Base-by-base conservation (phyloP, 148 eudicot genomes). In the Gaultheria prostrata region DNA sequence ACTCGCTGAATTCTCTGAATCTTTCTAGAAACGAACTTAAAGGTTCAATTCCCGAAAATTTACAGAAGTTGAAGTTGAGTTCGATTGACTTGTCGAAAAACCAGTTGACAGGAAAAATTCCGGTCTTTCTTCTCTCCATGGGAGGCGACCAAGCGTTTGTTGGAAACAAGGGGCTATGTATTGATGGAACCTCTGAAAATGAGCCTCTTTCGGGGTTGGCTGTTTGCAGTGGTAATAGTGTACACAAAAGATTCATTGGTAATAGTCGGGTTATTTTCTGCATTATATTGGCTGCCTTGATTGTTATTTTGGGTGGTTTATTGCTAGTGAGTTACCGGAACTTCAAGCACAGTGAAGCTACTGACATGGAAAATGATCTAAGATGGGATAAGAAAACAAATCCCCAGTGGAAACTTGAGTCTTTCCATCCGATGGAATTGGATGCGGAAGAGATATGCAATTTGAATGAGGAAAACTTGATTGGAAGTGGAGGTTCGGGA, bases 401-500 rank as follows among this genome's bases (percentile, higher is more conserved):
- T 78, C 84, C 86, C 0, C 93, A 89, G 49, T 97, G 98, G 95
- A 95, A 88, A 80, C 84, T 97, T 20, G 92, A 93, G 84, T 91
- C 92, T 35, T 97, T 95, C 85, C 94, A 97, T 50, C 88, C 88
- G 12, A 61, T 97, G 75, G 93, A 91, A 32, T 86, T 97, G 39
- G 94, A 93, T 80, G 90, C 82, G 0, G 93, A 95, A 13, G 98
- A 95, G 30, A 78, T 95, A 71, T 87, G 88, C 54, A 84, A 85
- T 57, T 80, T 95, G 49, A 88, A 89, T 12, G 95, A 92, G 82
- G 87, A 85, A 13, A 93, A 92, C 80, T 80, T 97, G 88, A 89
- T 97, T 14, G 99, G 98, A 20, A 90, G 86, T 20, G 99, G 99
- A 70, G 92, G 96, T 43, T 89, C 94, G 0, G 98, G 98, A 82